These are phyloP conservation scores for Trapa incisa DNA, from an alignment of 345 rosid species.

Conservation along the genomic window DNA sequence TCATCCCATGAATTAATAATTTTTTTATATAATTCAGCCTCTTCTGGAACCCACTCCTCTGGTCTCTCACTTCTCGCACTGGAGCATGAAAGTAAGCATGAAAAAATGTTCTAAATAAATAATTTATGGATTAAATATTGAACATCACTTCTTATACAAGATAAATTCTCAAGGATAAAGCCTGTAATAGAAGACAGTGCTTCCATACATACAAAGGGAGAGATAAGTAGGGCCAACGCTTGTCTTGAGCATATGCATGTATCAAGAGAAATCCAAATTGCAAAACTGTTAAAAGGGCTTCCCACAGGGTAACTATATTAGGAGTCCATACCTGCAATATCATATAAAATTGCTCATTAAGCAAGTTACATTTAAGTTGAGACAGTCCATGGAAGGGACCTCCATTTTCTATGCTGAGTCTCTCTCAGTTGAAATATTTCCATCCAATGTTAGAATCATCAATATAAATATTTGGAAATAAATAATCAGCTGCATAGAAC, in stretches of 20 bases:
- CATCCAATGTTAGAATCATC: background rate
- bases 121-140: background rate
- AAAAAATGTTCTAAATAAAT: conserved; percentile 7
- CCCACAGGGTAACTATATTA: conserved; percentile 66
- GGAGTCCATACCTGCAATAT: conserved; percentile 81
- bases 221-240: conserved; percentile 84
- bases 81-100: conserved; percentile 11
- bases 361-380: background rate
- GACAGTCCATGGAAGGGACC: background rate
- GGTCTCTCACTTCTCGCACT: conserved; percentile 73
- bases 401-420: background rate
- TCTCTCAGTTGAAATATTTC: background rate
- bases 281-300: conserved; percentile 74
- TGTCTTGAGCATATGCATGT: conserved; percentile 91
- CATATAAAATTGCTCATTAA: background rate
- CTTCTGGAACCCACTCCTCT: conserved; percentile 90
- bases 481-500: background rate
- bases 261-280: conserved; percentile 59
- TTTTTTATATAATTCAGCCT: conserved; percentile 23
- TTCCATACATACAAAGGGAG: conserved; percentile 57
- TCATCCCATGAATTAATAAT: conserved; percentile 23
- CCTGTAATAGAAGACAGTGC: background rate
- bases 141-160: background rate
- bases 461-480: background rate
- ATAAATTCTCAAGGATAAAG: background rate